Base-by-base conservation (phyloP, 2,329 filamentous ascomycete genomes). In the Phaeoacremonium minimum region DNA sequence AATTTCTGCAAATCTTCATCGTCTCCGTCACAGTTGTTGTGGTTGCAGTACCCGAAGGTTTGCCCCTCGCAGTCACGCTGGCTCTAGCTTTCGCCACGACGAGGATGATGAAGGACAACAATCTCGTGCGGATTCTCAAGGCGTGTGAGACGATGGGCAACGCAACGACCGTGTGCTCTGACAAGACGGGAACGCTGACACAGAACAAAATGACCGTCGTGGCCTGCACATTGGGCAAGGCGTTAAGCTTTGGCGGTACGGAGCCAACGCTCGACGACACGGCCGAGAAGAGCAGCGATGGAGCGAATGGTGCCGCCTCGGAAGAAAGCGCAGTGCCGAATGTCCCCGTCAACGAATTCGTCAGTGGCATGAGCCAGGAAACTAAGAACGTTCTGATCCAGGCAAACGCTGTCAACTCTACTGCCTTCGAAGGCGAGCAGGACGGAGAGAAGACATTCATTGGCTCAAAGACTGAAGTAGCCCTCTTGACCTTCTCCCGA, bases 191-290 rank as follows among this genome's bases (percentile, higher is more conserved):
- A 33, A 87, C 83, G 9, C 61, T 87, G 14, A 87, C 83, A 0
- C 81, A 85, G 40, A 86, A 86, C 52, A 80, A 80, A 56, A 86
- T 86, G 82, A 84, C 80, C 0, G 83, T 88, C 2, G 84, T 89
- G 18, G 80, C 84, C 17, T 84, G 83, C 6, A 80, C 81, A 5
- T 60, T 87, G 28, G 83, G 83, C 18, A 56, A 52, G 33, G 57
- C 51, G 15, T 52, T 44, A 33, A 57, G 55, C 43, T 58, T 58
- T 20, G 55, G 55, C 13, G 55, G 55, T 7, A 54, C 48, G 7
- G 54, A 56, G 4, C 36, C 48, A 5, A 41, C 49, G 0, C 39
- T 57, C 3, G 51, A 54, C 7, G 50, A 52, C 4, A 42, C 46
- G 2, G 37, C 35, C 4, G 36, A 43, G 6, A n/a, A n/a, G n/a